Percentiles rank a stretch among this genome's conserved stretches.
These are phyloP conservation scores for Saturnispora zaruensis DNA, from an alignment of 805 yeast genomes.

Conservation along the genomic window DNA sequence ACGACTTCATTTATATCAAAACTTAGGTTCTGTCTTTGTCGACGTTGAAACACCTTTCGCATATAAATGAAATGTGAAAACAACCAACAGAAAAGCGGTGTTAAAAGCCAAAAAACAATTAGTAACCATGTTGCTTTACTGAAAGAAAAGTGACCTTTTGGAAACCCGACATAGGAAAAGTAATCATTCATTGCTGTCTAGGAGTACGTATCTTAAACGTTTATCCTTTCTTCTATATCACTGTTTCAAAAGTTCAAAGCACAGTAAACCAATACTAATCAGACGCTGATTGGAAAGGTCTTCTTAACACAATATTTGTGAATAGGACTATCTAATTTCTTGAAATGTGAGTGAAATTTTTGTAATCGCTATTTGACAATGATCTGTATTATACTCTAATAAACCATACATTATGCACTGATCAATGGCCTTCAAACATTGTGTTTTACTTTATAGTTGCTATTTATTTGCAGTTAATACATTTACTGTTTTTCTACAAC, in stretches of 20 bases:
- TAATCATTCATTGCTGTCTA: slow-evolving; percentile 9
- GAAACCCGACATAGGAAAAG: slow-evolving; percentile 21
- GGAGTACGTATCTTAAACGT: not conserved
- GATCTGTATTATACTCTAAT: too few relatives aligned
- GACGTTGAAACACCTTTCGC: slow-evolving; percentile 8
- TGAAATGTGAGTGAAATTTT: too few relatives aligned
- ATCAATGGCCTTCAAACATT: too few relatives aligned
- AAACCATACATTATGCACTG: too few relatives aligned
- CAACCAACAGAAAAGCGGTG: slow-evolving; percentile 38
- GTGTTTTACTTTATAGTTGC: too few relatives aligned
- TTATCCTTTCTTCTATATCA: not conserved
- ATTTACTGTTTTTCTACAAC: too few relatives aligned
- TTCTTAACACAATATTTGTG: too few relatives aligned
- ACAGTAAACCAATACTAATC: not conserved
- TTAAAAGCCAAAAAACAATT: slow-evolving; percentile 35
- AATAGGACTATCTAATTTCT: too few relatives aligned
- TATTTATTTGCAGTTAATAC: too few relatives aligned
- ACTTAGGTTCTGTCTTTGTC: slow-evolving; percentile 9
- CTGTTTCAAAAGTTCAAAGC: not conserved
- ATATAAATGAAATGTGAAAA: slow-evolving; percentile 31
- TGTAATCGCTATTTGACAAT: too few relatives aligned
- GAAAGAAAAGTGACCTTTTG: slow-evolving; percentile 20
- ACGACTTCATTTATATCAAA: slow-evolving; percentile 45
- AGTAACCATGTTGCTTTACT: slow-evolving; percentile 38
- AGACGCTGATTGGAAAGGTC: too few relatives aligned